Percentiles rank a stretch among this genome's conserved stretches.
Conservation (phyloP, 805 yeast species). For the Ogataea wickerhamii region DNA sequence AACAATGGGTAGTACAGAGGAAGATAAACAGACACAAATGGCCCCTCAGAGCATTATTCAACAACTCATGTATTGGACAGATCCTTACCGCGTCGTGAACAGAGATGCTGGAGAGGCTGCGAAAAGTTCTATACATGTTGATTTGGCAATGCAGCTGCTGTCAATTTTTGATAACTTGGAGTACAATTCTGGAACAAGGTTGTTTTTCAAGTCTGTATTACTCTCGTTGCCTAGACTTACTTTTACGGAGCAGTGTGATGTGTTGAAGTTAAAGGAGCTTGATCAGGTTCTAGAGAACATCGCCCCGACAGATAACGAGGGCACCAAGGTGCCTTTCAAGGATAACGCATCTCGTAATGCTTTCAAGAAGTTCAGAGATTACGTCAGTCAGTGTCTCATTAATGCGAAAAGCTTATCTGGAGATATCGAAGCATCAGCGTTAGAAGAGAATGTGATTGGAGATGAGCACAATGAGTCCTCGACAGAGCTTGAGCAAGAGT, state of each 20-base stretch:
- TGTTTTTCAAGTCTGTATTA: conserved; percentile 50
- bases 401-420: too few relatives aligned
- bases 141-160: conserved; percentile 53
- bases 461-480: too few relatives aligned
- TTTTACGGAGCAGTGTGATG: conserved; percentile 33
- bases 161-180: conserved; percentile 45
- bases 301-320: conserved; percentile 23
- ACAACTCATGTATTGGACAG: conserved; percentile 81
- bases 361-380: conserved; percentile 23
- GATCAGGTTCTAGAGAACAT: conserved; percentile 21
- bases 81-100: conserved; percentile 63
- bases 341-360: conserved; percentile 24
- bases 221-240: conserved; percentile 46
- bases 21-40: conserved; percentile 24
- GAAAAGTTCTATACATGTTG: conserved; percentile 50
- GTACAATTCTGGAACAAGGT: conserved; percentile 50
- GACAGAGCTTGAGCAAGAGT: too few relatives aligned
- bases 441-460: too few relatives aligned
- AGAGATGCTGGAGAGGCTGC: conserved; percentile 38
- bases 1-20: conserved; percentile 34
- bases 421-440: too few relatives aligned
- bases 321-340: conserved; percentile 24
- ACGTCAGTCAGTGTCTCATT: conserved; percentile 25
- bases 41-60: conserved; percentile 56
- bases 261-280: conserved; percentile 21